Conservation (phyloP, 2,329 filamentous ascomycete genomes). For the Pseudogymnoascus sp. region DNA sequence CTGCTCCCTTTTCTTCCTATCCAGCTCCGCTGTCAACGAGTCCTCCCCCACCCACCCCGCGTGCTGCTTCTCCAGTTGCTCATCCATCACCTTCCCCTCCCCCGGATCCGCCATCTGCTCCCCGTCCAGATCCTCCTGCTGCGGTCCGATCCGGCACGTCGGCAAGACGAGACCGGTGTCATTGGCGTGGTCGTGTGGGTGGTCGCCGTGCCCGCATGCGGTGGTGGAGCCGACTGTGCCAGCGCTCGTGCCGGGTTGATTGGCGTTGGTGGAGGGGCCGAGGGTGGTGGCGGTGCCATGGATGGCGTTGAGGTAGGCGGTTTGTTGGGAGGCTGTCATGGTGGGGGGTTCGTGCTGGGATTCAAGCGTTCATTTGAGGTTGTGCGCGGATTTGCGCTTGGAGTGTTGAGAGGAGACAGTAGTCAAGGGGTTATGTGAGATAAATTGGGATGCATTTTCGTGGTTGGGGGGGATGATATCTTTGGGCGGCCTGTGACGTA, state of each 20-base stretch:
- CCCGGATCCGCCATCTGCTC: conserved; percentile 26
- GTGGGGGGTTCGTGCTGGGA: conserved; percentile 2
- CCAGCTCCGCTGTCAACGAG: conserved; percentile 25
- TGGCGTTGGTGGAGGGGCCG: conserved; percentile 18
- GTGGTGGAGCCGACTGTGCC: conserved; percentile 25
- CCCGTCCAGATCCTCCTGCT: conserved; percentile 27
- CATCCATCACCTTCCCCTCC: conserved; percentile 27
- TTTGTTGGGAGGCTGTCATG: conserved; percentile 26
- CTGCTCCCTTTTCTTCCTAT: conserved; percentile 28
- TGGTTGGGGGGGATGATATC: neutral
- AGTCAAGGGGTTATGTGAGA: neutral
- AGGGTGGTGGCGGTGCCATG: conserved; percentile 22
- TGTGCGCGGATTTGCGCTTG: neutral
- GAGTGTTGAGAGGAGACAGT: neutral
- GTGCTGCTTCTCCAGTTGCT: conserved; percentile 27
- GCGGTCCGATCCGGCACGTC: conserved; percentile 22
- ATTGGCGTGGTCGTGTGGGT: conserved; percentile 25
- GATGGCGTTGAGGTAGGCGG: conserved; percentile 22
- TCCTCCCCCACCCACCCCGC: conserved; percentile 27
- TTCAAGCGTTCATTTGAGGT: neutral
- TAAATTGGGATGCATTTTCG: neutral
- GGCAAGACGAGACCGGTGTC: conserved; percentile 21
- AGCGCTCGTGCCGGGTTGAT: conserved; percentile 20
- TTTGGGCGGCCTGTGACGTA: neutral
- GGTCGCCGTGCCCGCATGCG: conserved; percentile 24